Base-by-base conservation (phyloP, 2,329 filamentous ascomycete genomes). In the Clonostachys chloroleuca region DNA sequence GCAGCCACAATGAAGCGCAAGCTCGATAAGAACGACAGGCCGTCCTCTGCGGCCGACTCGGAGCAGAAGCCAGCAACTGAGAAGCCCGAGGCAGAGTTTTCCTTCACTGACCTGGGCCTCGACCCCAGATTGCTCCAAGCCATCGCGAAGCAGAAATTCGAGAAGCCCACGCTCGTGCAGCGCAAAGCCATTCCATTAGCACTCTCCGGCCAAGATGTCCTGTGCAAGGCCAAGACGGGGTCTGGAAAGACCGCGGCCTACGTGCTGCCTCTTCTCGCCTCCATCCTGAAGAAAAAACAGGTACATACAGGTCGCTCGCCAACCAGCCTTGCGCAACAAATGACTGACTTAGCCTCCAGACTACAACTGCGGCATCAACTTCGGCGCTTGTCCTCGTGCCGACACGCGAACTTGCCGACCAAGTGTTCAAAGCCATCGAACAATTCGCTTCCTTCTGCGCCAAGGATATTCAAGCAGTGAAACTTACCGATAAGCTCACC, bases 181-280 rank as follows among this genome's bases (percentile, higher is more conserved):
- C 80, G 83, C 40, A 86, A 87, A 66, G 89, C 89, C 2, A 95
- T 99, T 52, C 94, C 94, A 2, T 70, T 96, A 36, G 90, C 89
- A 18, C 74, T 97, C 16, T 83, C 91, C 53, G 92, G 94, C 12
- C 86, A 89, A 60, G 91, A 97, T 74, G 84, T 99, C 43, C 75
- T 97, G 37, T 92, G 91, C 47, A 91, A 92, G 61, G 90, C 92
- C 36, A 95, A 92, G 67, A 97, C 94, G 6, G 94, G 94, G 12
- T 96, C 92, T 5, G 94, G 94, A 56, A 99, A 99, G 76, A 99
- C 94, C 12, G 90, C 90, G n/a, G 92, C 94, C 44, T 97, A 97
- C 63, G 74, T 96, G 7, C 77, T 99, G 40, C 94, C 94, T 2
- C 78, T 96, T n/a, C 70, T 99, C 14, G 87, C 96, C 56, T 80